Conservation (phyloP, 2,329 filamentous ascomycete species). For the Claviceps sp. region DNA sequence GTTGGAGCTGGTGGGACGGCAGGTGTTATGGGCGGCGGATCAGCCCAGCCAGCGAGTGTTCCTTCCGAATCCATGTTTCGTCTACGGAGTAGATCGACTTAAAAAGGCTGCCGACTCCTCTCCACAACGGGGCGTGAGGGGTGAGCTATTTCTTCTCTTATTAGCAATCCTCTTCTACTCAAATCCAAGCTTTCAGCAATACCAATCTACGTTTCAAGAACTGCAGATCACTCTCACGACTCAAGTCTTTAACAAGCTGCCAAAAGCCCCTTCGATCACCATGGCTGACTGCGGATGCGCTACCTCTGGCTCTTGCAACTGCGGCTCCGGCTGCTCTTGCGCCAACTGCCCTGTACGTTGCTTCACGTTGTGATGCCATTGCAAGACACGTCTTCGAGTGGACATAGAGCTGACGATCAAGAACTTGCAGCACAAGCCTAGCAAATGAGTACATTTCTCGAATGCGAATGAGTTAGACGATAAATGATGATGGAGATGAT, state of each 20-base stretch:
- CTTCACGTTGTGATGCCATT: no score
- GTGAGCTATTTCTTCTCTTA: no score
- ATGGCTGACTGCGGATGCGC: constrained; percentile 31
- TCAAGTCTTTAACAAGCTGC: not conserved
- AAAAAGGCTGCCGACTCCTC: not conserved
- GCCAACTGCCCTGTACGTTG: constrained; percentile 28
- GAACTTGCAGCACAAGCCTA: not conserved
- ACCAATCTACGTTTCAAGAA: not conserved
- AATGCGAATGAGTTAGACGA: no score
- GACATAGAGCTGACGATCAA: not conserved
- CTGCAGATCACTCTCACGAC: not conserved
- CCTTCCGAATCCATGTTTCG: not conserved
- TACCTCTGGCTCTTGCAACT: constrained; percentile 26
- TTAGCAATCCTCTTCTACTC: not conserved
- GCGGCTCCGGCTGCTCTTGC: constrained; percentile 29
- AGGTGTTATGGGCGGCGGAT: not conserved
- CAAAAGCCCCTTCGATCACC: constrained; percentile 12
- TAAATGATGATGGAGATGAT: no score
- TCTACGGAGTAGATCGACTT: not conserved
- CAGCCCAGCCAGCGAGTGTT: not conserved
- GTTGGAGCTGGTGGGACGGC: not conserved
- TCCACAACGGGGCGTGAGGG: not conserved
- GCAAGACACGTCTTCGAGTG: not conserved
- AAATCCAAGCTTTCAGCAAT: not conserved
- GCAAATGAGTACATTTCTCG: not conserved